phyloP scores from a whole-genome alignment of 1,284 basidiomycete species.

The Flammula alnicola region DNA sequence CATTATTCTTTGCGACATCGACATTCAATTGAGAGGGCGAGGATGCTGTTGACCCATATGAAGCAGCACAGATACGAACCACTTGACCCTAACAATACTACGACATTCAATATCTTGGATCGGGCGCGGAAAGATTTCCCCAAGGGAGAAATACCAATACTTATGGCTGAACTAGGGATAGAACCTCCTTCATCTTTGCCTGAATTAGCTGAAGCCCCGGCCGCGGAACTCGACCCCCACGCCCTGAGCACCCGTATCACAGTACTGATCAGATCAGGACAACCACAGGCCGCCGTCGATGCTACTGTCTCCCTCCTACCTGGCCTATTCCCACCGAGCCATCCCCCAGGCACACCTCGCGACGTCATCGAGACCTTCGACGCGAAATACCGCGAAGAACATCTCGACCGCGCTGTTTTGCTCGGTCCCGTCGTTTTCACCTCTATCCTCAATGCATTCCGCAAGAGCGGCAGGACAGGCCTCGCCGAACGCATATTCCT shows the following conservation, averaged over 20 bases:
- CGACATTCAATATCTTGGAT: conserved; percentile 63
- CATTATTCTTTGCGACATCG: conserved; percentile 68
- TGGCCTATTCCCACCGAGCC: conserved; percentile 49
- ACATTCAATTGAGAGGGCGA: conserved; percentile 52
- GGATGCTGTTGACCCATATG: conserved; percentile 60
- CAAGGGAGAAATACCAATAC: background rate
- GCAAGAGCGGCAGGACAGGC: conserved; percentile 57
- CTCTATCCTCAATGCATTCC: conserved; percentile 60
- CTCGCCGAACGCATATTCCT: conserved; percentile 69
- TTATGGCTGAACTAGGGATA: background rate
- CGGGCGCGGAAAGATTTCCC: conserved; percentile 36
- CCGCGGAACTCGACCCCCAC: conserved; percentile 36
- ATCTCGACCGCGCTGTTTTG: conserved; percentile 45
- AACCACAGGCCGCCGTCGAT: conserved; percentile 43
- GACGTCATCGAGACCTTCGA: background rate
- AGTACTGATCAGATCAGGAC: conserved; percentile 56
- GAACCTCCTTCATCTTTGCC: background rate
- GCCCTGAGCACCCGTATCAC: conserved; percentile 59
- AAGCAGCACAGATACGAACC: conserved; percentile 40
- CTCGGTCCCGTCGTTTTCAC: conserved; percentile 67
- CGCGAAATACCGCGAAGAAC: conserved; percentile 27
- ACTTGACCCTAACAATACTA: conserved; percentile 45
- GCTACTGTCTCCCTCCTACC: conserved; percentile 60
- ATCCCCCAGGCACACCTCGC: conserved; percentile 28
- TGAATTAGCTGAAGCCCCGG: conserved; percentile 6